phyloP scores from a whole-genome alignment of 2,329 filamentous ascomycete genomes.

The Fusarium newnesense region DNA sequence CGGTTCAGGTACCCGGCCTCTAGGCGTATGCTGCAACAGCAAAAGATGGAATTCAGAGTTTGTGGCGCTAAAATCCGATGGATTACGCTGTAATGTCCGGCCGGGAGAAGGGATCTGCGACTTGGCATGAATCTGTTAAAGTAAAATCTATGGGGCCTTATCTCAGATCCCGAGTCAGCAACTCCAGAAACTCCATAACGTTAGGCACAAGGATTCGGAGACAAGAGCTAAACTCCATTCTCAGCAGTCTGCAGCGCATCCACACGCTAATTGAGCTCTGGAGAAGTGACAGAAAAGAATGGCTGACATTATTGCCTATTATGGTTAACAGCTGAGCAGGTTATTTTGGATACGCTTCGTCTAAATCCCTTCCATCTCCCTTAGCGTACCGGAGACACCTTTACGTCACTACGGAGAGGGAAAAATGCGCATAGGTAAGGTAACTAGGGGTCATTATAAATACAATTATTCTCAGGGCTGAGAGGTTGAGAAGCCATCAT shows the following conservation, averaged over 20 bases:
- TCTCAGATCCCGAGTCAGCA: constrained; percentile 31
- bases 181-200: constrained; percentile 26
- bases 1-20: constrained; percentile 7
- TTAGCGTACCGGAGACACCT: constrained; percentile 9
- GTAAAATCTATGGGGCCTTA: constrained; percentile 19
- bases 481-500: not conserved
- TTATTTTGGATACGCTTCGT: constrained; percentile 2
- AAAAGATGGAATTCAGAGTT: not conserved
- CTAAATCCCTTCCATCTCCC: constrained; percentile 15
- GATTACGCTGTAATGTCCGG: constrained; percentile 24
- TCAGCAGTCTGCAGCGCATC: constrained; percentile 19
- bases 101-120: constrained; percentile 6
- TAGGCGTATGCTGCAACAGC: not conserved
- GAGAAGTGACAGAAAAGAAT: constrained; percentile 17
- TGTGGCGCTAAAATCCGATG: constrained; percentile 20
- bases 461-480: constrained; percentile 1
- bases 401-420: constrained; percentile 21
- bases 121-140: constrained; percentile 21
- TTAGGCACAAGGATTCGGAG: constrained; percentile 23
- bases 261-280: constrained; percentile 8
- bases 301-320: not conserved
- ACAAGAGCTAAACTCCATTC: constrained; percentile 36
- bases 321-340: not conserved
- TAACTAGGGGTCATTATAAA: constrained; percentile 20
- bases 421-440: constrained; percentile 6